Evolutionary conservation across 495 filamentous ascomycete species (phyloP), one percentile per base, ranked within the genome.

Genomic region (Xylaria longipes): DNA sequence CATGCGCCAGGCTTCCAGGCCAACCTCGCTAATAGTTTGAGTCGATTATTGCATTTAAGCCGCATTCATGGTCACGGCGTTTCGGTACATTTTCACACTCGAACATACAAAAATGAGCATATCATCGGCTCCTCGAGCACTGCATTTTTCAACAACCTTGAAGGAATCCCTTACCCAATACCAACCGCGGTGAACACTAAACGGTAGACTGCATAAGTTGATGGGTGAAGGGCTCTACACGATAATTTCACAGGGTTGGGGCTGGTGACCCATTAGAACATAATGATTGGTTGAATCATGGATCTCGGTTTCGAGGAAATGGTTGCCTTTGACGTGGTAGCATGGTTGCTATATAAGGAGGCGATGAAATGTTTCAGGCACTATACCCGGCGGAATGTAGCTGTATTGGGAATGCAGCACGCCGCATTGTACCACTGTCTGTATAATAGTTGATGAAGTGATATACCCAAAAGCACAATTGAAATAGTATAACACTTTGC

Each of bases 321-420:
- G 14, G 14, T 11, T 58, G n/a, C 52, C 15, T 68, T 68, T 22
- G 33, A 37, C 25, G 31, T 11, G 35, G 12, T 58, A 17, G 37
- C 17, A n/a, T 11, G 7, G 1, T 33, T 58, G 66, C 41, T 58
- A 31, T 58, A 60, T 68, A 67, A 33, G 37, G 35, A 67, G 35
- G 48, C n/a, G n/a, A n/a, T 43, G 25, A 37, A 52, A 52, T 67
- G 48, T 67, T 54, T 67, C 35, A 41, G 65, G 33, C 25, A 67
- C 48, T 56, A 67, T 67, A 67, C 65, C 65, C 65, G 9, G 65
- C 65, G 65, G 14, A 29, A 56, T 41, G 33, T 67, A 54, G 65
- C 48, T 67, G 65, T 27, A 39, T 39, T 31, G 50, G 48, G 65
- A 56, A 31, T 68, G 22, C 39, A 60, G 66, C 66, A 35, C 17